Evolutionary conservation across 768 basidiomycete genomes (phyloP), one percentile per base, ranked within the genome.

Genomic region (Mycena polygramma): DNA sequence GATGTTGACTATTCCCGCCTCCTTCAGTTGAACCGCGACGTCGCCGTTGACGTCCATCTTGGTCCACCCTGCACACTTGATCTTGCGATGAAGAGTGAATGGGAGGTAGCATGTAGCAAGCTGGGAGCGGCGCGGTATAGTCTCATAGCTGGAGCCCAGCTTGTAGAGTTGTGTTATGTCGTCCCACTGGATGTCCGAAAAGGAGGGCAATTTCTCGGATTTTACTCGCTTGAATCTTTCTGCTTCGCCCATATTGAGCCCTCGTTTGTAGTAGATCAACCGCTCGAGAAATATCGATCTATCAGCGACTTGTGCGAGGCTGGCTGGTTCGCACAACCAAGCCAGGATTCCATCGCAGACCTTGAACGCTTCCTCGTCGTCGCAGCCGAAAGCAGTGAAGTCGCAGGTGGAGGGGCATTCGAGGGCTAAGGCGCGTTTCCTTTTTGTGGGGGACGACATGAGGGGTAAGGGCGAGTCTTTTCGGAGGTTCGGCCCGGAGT

Each of bases 1-100:
- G 2, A 30, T 30, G 6, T 2, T 30, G 30, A 30, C 30, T 3
- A 30, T 30, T 6, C 30, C 30, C 30, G 30, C 30, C 30, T 30
- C 30, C 30, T 30, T 30, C 3, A 30, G 30, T 30, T 41, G 37
- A 0, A 45, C 17, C 8, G 43, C 26, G 4, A 48, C 43, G 17
- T 60, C 58, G 4, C 41, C 58, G n/a, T 60, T 60, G 8, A 60
- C 58, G 17, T 60, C 58, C 58, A 60, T 46, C 20, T 60, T 60
- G 1, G 48, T 36, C 58, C 58, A 60, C 8, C 58, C 58, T 1
- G 26, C 10, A 17, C 15, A 48, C 20, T 48, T 60, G 43, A 60
- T 14, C 11, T 30, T 35, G 0, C 58, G 45, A 17, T 60, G 58
- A 2, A 60, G 14, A 20, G 43, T n/a, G 26, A 60, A 48, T 3